These are phyloP conservation scores for Agaricus subrufescens DNA, from an alignment of 768 basidiomycete species.

Conservation along the genomic window DNA sequence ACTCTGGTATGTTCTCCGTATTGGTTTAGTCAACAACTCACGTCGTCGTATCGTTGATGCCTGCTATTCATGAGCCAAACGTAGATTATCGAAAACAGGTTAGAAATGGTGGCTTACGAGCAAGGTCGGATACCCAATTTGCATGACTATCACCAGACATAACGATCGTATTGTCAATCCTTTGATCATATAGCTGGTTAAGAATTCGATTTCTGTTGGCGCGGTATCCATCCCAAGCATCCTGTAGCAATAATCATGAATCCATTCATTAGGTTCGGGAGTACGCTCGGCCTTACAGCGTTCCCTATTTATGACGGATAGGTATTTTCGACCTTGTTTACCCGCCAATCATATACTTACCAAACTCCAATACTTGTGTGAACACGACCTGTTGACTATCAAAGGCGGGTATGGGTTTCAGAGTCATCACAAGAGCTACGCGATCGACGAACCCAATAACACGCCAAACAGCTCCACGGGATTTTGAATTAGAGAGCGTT, in stretches of 20 bases:
- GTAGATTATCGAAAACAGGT: not conserved
- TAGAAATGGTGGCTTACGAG: conserved; percentile 21
- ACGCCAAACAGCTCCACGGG: too few relatives aligned
- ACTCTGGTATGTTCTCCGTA: not conserved
- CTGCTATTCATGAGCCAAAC: conserved; percentile 17
- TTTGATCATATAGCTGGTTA: conserved; percentile 40
- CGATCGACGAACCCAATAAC: too few relatives aligned
- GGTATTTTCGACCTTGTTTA: too few relatives aligned
- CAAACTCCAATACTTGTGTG: too few relatives aligned
- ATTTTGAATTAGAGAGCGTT: too few relatives aligned
- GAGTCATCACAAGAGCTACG: too few relatives aligned
- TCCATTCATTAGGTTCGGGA: not conserved
- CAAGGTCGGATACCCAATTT: conserved; percentile 57
- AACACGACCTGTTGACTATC: too few relatives aligned
- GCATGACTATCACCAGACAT: conserved; percentile 62
- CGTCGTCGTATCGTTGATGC: conserved; percentile 44
- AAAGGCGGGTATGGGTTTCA: too few relatives aligned
- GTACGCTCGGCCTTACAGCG: too few relatives aligned
- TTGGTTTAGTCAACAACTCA: conserved; percentile 16
- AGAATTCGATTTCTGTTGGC: conserved; percentile 44
- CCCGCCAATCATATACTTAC: too few relatives aligned
- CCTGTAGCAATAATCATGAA: conserved; percentile 21
- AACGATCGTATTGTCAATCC: conserved; percentile 49
- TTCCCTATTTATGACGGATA: too few relatives aligned
- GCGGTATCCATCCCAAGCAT: conserved; percentile 60